phyloP scores from a whole-genome alignment of 2,329 filamentous ascomycete species.

The Aspergillus tanneri region DNA sequence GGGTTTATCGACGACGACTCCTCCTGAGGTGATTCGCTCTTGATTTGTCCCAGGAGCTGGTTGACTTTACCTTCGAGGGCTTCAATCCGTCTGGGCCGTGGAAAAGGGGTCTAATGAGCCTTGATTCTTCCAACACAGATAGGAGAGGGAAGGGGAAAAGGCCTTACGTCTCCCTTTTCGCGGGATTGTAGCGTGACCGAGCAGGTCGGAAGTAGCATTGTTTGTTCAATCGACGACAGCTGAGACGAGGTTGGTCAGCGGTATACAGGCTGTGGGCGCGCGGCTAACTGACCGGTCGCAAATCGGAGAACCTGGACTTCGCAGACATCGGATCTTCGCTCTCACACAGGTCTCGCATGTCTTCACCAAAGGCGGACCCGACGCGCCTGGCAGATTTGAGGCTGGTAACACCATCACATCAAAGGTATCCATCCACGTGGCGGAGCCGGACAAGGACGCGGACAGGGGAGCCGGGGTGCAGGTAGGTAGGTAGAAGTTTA shows the following conservation, averaged over 20 bases:
- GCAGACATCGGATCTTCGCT: constrained; percentile 17
- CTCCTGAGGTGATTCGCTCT: background rate
- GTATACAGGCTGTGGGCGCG: background rate
- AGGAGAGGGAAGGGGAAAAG: background rate
- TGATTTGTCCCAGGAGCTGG: constrained; percentile 8
- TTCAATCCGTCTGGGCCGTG: constrained; percentile 4
- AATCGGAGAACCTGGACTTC: constrained; percentile 6
- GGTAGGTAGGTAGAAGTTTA: background rate
- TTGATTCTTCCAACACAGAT: background rate
- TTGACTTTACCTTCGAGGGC: constrained; percentile 13
- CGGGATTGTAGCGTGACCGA: constrained; percentile 11
- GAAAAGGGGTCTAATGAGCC: background rate
- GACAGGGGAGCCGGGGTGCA: background rate
- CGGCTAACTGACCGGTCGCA: constrained; percentile 14
- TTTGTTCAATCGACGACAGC: constrained; percentile 15
- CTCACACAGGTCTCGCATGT: constrained; percentile 16
- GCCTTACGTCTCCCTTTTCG: constrained; percentile 11
- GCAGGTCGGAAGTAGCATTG: constrained; percentile 17
- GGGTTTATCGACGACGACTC: no score
- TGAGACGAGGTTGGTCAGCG: background rate
- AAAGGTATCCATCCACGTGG: background rate
- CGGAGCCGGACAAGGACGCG: background rate
- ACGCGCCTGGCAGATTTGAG: background rate
- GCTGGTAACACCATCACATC: background rate
- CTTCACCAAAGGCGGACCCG: constrained; percentile 4